These are phyloP conservation scores for Jasminum sambac DNA, from an alignment of 257 asterid genomes.

Conservation along the genomic window DNA sequence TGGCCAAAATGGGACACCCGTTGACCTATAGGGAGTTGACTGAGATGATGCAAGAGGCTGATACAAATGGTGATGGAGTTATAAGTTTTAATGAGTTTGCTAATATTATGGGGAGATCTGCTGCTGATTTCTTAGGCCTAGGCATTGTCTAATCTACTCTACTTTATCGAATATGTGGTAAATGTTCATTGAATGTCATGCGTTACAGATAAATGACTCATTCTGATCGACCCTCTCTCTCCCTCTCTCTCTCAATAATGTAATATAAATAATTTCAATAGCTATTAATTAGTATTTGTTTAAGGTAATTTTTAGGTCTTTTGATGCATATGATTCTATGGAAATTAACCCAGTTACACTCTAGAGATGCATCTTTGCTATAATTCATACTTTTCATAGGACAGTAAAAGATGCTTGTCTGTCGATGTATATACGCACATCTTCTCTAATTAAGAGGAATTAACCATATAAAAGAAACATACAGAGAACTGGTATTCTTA, in stretches of 20 bases:
- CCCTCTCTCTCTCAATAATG: neutral
- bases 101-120: constrained; percentile 67
- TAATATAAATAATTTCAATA: neutral
- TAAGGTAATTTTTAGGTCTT: neutral
- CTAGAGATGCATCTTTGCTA: no score
- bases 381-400: no score
- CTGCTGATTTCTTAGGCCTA: constrained; percentile 65
- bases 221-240: constrained; percentile 6
- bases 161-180: constrained; percentile 7
- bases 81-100: constrained; percentile 77
- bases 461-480: no score
- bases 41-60: constrained; percentile 85
- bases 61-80: constrained; percentile 84
- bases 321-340: neutral
- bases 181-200: neutral
- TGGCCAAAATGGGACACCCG: constrained; percentile 95
- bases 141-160: constrained; percentile 27
- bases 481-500: no score
- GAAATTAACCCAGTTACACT: neutral
- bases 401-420: no score
- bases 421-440: no score
- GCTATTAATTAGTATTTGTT: neutral
- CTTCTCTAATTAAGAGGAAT: no score
- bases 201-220: constrained; percentile 15
- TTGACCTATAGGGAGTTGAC: constrained; percentile 75